Percentiles rank a stretch among this genome's conserved stretches.
These are phyloP conservation scores for Skeletonema tropicum DNA, from an alignment of 108 stramenopile species.

Conservation along the genomic window DNA sequence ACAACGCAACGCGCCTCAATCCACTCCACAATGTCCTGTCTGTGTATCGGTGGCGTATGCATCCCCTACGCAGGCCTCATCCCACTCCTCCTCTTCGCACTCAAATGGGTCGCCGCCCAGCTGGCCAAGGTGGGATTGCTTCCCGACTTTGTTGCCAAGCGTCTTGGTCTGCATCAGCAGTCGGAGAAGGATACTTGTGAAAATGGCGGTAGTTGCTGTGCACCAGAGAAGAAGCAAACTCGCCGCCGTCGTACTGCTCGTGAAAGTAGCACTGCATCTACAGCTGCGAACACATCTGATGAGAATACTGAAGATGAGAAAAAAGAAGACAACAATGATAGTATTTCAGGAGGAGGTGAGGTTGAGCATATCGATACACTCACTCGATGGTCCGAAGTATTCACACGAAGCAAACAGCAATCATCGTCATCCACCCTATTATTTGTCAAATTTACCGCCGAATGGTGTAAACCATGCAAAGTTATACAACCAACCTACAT, in stretches of 20 bases:
- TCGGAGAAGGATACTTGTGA: not conserved
- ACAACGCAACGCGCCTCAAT: no score
- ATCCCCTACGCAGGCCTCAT: constrained; percentile 84
- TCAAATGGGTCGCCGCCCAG: constrained; percentile 58
- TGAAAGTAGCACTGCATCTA: constrained; percentile 10
- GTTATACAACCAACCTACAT: constrained; percentile 70
- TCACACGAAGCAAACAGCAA: not conserved
- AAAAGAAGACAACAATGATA: not conserved
- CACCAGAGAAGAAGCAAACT: not conserved
- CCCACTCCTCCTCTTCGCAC: constrained; percentile 59
- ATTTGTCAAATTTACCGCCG: constrained; percentile 84
- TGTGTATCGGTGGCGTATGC: constrained; percentile 85
- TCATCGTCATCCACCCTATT: constrained; percentile 9
- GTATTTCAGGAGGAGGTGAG: not conserved
- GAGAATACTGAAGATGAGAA: not conserved
- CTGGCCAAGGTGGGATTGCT: constrained; percentile 38
- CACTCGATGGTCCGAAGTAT: constrained; percentile 14
- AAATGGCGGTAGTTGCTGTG: not conserved
- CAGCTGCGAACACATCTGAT: not conserved
- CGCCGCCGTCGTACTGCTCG: constrained; percentile 3
- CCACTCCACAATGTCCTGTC: constrained; percentile 49
- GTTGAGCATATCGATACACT: constrained; percentile 23
- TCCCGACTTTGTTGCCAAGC: constrained; percentile 55
- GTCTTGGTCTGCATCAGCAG: constrained; percentile 27
- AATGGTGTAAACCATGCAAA: constrained; percentile 90